phyloP scores from a whole-genome alignment of 768 basidiomycete genomes.

The Tylopilus balloui region DNA sequence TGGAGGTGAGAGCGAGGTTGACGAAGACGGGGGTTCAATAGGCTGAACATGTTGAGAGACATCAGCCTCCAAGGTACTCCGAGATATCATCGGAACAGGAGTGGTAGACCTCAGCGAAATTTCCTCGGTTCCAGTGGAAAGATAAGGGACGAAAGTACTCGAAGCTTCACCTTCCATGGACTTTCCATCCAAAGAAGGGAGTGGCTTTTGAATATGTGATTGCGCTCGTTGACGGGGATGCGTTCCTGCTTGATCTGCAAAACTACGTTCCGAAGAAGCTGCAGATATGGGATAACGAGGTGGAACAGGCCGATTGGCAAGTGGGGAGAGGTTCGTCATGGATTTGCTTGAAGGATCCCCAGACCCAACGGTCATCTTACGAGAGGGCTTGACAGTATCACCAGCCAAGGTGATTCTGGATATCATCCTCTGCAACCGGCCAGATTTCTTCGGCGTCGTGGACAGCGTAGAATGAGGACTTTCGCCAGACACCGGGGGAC shows the following conservation, averaged over 20 bases:
- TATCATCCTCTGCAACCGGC: conserved; percentile 77
- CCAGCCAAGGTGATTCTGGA: conserved; percentile 61
- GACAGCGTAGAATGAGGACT: conserved; percentile 39
- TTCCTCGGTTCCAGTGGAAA: conserved; percentile 6
- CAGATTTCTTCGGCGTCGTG: conserved; percentile 41
- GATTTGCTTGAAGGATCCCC: conserved; percentile 30
- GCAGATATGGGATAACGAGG: conserved; percentile 50
- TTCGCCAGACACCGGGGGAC: conserved; percentile 47
- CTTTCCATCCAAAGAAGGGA: conserved; percentile 17
- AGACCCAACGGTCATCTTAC: conserved; percentile 28
- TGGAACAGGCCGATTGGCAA: conserved; percentile 59
- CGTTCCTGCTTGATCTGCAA: conserved; percentile 14
- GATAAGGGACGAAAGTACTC: conserved; percentile 3
- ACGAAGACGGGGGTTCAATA: conserved; percentile 1
- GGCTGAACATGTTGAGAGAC: conserved; percentile 1
- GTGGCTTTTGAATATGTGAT: conserved; percentile 22
- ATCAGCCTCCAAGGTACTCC: conserved; percentile 5
- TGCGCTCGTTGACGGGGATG: conserved; percentile 27
- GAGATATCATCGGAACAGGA: conserved; percentile 6
- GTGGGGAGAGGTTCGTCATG: conserved; percentile 40
- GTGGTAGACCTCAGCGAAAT: not conserved
- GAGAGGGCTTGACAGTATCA: conserved; percentile 30
- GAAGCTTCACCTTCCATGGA: conserved; percentile 10
- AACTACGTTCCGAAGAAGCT: conserved; percentile 33
- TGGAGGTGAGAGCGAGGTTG: conserved; percentile 4